phyloP scores from a whole-genome alignment of 148 eudicot species.

The Rhododendron vialii region DNA sequence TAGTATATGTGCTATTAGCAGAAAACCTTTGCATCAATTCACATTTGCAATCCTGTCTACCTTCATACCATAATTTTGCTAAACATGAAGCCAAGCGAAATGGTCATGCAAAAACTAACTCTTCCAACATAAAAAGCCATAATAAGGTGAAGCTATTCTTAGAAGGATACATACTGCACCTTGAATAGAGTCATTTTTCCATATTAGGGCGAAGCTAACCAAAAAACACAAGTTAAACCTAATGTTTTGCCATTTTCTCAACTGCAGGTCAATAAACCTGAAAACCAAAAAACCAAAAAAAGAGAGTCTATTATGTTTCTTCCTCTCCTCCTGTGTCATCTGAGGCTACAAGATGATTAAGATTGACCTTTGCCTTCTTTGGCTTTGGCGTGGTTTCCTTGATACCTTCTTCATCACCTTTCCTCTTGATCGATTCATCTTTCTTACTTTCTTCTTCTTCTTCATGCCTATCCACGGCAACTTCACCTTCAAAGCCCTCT shows the following conservation, averaged over 20 bases:
- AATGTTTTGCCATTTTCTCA: not conserved
- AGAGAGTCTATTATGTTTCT: slow-evolving; percentile 6
- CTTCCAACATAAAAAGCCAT: not conserved
- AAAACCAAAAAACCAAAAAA: not conserved
- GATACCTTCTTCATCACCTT: slow-evolving; percentile 34
- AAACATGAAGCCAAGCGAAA: not conserved
- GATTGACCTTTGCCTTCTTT: slow-evolving; percentile 69
- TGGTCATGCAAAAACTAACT: not conserved
- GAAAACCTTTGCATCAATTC: not conserved
- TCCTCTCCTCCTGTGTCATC: slow-evolving; percentile 77
- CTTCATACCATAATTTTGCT: not conserved
- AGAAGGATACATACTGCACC: not conserved
- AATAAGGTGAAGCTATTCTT: not conserved
- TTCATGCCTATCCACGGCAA: slow-evolving; percentile 14
- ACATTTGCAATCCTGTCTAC: not conserved
- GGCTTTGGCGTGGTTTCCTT: slow-evolving; percentile 25
- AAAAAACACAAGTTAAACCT: not conserved
- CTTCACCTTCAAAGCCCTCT: slow-evolving; percentile 11
- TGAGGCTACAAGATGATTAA: slow-evolving; percentile 67
- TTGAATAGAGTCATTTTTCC: not conserved
- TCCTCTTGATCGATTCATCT: slow-evolving; percentile 49
- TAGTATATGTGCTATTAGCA: too few species aligned
- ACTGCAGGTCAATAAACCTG: not conserved
- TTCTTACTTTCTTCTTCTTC: slow-evolving; percentile 17
- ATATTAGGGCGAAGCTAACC: too few species aligned